Conservation (phyloP, 2,329 filamentous ascomycete genomes). For the Fusarium burgessii region DNA sequence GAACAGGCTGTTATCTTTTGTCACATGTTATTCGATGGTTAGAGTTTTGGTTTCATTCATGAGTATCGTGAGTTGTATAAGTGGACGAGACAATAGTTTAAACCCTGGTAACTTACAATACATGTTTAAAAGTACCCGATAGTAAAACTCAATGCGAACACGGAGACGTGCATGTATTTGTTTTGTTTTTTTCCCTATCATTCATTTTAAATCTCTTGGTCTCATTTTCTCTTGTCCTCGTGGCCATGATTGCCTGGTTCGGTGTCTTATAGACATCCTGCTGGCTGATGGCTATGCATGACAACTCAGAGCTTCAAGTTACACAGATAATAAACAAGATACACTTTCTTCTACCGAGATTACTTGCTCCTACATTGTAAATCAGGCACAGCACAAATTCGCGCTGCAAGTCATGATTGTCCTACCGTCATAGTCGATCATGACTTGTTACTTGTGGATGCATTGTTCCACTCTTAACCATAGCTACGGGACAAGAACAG, state of each 20-base stretch:
- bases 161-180: constrained; percentile 21
- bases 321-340: constrained; percentile 25
- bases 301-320: constrained; percentile 45
- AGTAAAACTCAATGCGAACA: constrained; percentile 30
- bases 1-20: neutral
- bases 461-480: constrained; percentile 31
- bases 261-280: constrained; percentile 18
- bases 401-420: constrained; percentile 35
- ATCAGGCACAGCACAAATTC: neutral
- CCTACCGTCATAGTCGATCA: constrained; percentile 27
- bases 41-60: constrained; percentile 15
- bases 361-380: neutral
- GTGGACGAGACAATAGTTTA: constrained; percentile 1
- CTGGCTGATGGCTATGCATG: constrained; percentile 44
- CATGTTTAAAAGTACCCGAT: constrained; percentile 10
- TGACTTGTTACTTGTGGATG: constrained; percentile 30
- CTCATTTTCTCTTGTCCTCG: constrained; percentile 21
- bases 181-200: constrained; percentile 11
- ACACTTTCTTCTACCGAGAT: neutral
- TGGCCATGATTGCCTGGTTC: constrained; percentile 39
- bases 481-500: constrained; percentile 25
- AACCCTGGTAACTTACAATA: constrained; percentile 8
- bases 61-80: neutral
- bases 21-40: constrained; percentile 9
- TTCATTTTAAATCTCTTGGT: neutral